A percentile compares a stretch with the other conserved stretches of the same genome.
These are phyloP conservation scores for Cinnamomum micranthum DNA, from an alignment of 164 flowering plant genomes.

Conservation along the genomic window DNA sequence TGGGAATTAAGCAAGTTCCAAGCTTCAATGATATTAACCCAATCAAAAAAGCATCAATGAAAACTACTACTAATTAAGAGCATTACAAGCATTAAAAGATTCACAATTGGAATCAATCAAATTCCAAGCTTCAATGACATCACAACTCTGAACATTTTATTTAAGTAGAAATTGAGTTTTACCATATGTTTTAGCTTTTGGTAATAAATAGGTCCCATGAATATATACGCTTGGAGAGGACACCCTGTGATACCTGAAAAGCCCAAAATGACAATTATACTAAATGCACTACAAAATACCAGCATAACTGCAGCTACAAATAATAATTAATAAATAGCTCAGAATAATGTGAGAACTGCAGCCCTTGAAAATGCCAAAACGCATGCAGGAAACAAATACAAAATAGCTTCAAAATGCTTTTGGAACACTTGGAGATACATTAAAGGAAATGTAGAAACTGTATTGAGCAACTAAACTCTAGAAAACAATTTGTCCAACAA, in stretches of 20 bases:
- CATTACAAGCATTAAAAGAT: background rate
- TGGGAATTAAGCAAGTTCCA: background rate
- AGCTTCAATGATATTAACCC: background rate
- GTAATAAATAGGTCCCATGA: slow-evolving; percentile 98
- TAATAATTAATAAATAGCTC: too few relatives aligned
- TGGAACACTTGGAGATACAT: too few relatives aligned
- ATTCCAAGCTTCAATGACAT: background rate
- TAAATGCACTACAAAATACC: background rate
- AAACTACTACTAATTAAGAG: background rate
- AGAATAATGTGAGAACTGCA: too few relatives aligned
- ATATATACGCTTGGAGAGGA: slow-evolving; percentile 88
- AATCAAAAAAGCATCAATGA: background rate
- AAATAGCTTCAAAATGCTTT: too few relatives aligned
- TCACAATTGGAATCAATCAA: background rate
- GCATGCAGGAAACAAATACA: too few relatives aligned
- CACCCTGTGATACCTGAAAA: slow-evolving; percentile 79
- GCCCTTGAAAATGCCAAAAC: too few relatives aligned
- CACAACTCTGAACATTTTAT: too few relatives aligned
- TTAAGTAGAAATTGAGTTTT: background rate
- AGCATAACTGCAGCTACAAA: too few relatives aligned
- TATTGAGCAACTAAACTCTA: too few relatives aligned
- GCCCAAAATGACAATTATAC: background rate
- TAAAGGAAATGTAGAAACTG: too few relatives aligned
- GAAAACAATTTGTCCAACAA: too few relatives aligned
- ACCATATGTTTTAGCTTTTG: slow-evolving; percentile 98